Base-by-base conservation (phyloP, 2,329 filamentous ascomycete genomes). In the Thelonectria olida region DNA sequence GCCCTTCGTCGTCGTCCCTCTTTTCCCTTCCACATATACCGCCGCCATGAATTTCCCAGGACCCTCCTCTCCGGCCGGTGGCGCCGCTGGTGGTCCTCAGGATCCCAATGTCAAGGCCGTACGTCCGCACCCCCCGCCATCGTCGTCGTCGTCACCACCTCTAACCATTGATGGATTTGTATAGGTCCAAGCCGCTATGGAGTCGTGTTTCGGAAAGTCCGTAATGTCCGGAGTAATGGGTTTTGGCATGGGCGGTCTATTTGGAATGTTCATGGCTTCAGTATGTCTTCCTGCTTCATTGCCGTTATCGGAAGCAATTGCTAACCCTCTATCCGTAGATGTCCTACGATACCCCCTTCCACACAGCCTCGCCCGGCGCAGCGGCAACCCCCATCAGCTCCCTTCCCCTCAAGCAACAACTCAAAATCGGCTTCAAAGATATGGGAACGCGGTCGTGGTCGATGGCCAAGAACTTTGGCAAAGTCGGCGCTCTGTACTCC, bases 211-310 rank as follows among this genome's bases (percentile, higher is more conserved):
- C 22, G 90, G 90, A 59, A 99, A 99, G 79, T 92, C 93, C 17
- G 90, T 88, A 69, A 91, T 99, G 80, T 92, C 94, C 0, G 96
- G 95, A 58, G 92, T 91, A 22, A 96, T 96, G 88, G 96, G 96
- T 15, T 97, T 97, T 73, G 96, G 90, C 36, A 90, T 99, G 67
- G 96, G 96, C 65, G 96, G 93, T 72, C 83, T 96, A 42, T 99
- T 99, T 71, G 96, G 96, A 69, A 86, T 98, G 72, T 99, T 99
- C 83, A 99, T 98, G 95, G 93, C 94, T 61, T 96, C 92, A 73
- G 93, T 97, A 88, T 66, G 90, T 83, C 36, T 6, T 28, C 56
- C n/a, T n/a, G n/a, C n/a, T 51, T 49, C 54, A 36, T 20, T 22
- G 36, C 31, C 55, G 42, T 55, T 23, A 7, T 15, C 42, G 31